phyloP scores from a whole-genome alignment of 2,329 filamentous ascomycete genomes.

The Monosporascus sp. region DNA sequence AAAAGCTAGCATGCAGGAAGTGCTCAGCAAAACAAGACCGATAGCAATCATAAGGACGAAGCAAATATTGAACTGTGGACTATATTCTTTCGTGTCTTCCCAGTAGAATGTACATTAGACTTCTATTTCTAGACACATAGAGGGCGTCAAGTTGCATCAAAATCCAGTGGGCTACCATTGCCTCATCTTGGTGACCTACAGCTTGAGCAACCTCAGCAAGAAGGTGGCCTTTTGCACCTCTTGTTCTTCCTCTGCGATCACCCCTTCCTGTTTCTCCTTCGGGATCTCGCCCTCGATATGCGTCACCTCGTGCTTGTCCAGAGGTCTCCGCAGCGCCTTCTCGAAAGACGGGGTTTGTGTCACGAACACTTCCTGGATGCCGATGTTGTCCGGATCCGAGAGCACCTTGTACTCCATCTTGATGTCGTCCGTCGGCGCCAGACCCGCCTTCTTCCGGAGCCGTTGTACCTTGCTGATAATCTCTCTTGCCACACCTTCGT shows the following conservation, averaged over 20 bases:
- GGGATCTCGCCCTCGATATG: conserved; percentile 53
- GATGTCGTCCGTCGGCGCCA: conserved; percentile 88
- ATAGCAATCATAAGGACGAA: neutral
- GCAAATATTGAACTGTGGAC: neutral
- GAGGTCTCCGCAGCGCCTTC: conserved; percentile 69
- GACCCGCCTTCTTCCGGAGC: conserved; percentile 86
- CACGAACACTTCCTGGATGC: conserved; percentile 63
- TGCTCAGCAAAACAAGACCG: neutral
- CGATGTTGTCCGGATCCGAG: conserved; percentile 69
- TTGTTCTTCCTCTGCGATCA: conserved; percentile 79
- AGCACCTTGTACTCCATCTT: conserved; percentile 88
- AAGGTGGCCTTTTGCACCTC: conserved; percentile 80
- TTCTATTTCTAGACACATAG: neutral
- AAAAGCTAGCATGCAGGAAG: no score
- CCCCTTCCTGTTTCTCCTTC: conserved; percentile 42
- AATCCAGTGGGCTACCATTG: neutral
- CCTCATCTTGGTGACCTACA: conserved; percentile 39
- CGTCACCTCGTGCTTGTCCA: conserved; percentile 63
- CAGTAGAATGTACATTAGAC: neutral
- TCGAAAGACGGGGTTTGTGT: conserved; percentile 64
- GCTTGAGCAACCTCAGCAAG: conserved; percentile 67
- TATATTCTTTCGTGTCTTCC: neutral
- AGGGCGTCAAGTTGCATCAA: neutral
- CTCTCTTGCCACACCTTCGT: conserved; percentile 85
- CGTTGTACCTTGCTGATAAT: conserved; percentile 91